Conservation (phyloP, 2,329 filamentous ascomycete genomes). For the Sporothrix humicola region DNA sequence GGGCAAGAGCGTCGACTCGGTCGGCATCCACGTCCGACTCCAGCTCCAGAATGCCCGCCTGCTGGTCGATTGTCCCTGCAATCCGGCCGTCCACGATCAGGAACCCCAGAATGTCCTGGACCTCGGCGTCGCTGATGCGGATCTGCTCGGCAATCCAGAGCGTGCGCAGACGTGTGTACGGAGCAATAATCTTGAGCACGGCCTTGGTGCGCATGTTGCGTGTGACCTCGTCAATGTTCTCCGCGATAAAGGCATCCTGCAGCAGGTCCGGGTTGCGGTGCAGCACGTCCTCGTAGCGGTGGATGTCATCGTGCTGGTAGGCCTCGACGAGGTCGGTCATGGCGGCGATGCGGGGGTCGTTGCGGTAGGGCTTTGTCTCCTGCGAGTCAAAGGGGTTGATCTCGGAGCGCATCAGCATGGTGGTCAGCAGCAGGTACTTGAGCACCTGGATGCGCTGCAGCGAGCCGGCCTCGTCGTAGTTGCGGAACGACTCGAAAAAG, state of each 20-base stretch:
- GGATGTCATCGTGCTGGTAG: constrained; percentile 94
- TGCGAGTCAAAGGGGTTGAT: constrained; percentile 99
- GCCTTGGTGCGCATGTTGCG: constrained; percentile 98
- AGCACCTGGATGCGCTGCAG: constrained; percentile 95
- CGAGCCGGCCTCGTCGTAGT: constrained; percentile 97
- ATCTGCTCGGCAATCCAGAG: constrained; percentile 87
- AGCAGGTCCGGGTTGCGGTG: constrained; percentile 87
- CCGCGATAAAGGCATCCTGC: constrained; percentile 92
- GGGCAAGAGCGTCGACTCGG: constrained; percentile 73
- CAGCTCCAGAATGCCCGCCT: constrained; percentile 81
- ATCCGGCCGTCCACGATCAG: constrained; percentile 91
- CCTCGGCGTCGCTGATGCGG: constrained; percentile 82
- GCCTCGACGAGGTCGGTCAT: constrained; percentile 98
- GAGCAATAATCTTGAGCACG: constrained; percentile 88
- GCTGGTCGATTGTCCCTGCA: constrained; percentile 86
- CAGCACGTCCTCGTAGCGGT: constrained; percentile 85
- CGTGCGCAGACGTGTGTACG: constrained; percentile 90
- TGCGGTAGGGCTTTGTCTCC: constrained; percentile 97
- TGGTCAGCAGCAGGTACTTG: constrained; percentile 94
- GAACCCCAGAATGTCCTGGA: constrained; percentile 94
- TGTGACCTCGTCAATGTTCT: constrained; percentile 98
- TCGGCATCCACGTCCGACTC: constrained; percentile 72
- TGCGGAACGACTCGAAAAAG: constrained; percentile 98
- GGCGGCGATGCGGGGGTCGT: constrained; percentile 89
- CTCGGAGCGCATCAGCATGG: constrained; percentile 97